These are phyloP conservation scores for Leccinum subgranulosum DNA, from an alignment of 768 basidiomycete genomes.

Conservation along the genomic window DNA sequence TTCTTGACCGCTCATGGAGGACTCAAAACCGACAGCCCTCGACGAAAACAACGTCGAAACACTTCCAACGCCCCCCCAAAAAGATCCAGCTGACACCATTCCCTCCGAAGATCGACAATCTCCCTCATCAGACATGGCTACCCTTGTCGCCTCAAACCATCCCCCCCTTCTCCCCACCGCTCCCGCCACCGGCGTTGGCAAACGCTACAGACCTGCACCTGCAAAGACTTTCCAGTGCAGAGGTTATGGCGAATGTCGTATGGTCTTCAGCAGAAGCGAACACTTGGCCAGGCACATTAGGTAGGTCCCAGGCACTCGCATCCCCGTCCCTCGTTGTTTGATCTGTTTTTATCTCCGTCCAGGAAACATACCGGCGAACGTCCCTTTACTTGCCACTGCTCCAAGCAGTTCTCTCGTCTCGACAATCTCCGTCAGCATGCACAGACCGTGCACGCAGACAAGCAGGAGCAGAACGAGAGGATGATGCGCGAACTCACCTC, in stretches of 20 bases:
- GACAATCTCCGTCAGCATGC: slow-evolving; percentile 98
- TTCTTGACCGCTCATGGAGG: slow-evolving; percentile 32
- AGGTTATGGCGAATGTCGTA: slow-evolving; percentile 92
- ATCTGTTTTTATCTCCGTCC: slow-evolving; percentile 26
- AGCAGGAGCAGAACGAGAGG: slow-evolving; percentile 80
- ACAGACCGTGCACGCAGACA: slow-evolving; percentile 95
- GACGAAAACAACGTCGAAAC: slow-evolving; percentile 19
- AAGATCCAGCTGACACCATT: slow-evolving; percentile 4
- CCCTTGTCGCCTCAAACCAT: slow-evolving; percentile 30
- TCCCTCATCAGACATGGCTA: slow-evolving; percentile 27
- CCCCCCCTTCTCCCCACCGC: slow-evolving; percentile 19
- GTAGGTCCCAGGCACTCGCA: slow-evolving; percentile 45
- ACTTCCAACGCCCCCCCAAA: not conserved
- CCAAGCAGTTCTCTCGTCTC: slow-evolving; percentile 91
- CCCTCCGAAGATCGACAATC: not conserved
- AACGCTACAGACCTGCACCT: slow-evolving; percentile 78
- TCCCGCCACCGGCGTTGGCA: slow-evolving; percentile 34
- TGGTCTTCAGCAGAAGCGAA: slow-evolving; percentile 95
- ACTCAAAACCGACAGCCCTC: slow-evolving; percentile 32
- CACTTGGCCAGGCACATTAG: slow-evolving; percentile 95
- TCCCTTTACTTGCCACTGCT: slow-evolving; percentile 94
- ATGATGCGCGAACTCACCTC: slow-evolving; percentile 91
- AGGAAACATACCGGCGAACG: slow-evolving; percentile 99
- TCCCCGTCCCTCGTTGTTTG: slow-evolving; percentile 14
- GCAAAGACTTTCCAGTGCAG: slow-evolving; percentile 95